Conservation (phyloP, 164 flowering plant genomes). For the Annona squamosa region DNA sequence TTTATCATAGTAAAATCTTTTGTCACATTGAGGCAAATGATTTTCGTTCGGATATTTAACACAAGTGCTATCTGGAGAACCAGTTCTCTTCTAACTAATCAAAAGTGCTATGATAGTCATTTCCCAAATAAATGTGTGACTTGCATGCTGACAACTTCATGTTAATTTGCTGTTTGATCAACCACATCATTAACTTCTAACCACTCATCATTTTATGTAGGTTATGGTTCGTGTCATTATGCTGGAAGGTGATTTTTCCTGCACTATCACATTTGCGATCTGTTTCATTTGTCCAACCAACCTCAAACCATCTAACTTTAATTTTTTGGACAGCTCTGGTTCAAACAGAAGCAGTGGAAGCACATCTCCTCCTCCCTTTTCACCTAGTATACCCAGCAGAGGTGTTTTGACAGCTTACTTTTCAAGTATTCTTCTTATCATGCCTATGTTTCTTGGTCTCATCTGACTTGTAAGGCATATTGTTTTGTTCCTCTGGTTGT, state of each 20-base stretch:
- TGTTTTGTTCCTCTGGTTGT: constrained; percentile 10
- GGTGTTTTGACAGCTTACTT: constrained; percentile 17
- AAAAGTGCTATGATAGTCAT: neutral
- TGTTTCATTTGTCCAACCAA: neutral
- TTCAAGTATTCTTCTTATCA: constrained; percentile 15
- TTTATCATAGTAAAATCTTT: too few relatives aligned
- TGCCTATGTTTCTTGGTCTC: constrained; percentile 14
- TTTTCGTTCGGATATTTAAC: neutral
- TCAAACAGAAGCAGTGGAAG: constrained; percentile 22
- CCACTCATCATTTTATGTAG: constrained; percentile 27
- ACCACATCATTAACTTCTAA: neutral
- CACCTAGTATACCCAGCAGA: constrained; percentile 32
- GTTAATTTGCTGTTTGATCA: neutral
- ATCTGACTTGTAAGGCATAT: constrained; percentile 1
- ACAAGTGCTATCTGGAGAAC: neutral
- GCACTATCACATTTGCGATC: neutral
- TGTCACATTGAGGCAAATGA: neutral
- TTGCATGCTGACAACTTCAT: neutral
- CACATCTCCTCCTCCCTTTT: constrained; percentile 31
- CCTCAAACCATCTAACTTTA: neutral
- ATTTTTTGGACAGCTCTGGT: constrained; percentile 27
- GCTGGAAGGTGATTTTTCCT: constrained; percentile 43
- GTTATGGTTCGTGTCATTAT: constrained; percentile 56
- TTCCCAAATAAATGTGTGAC: neutral
- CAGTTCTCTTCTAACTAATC: neutral